Evolutionary conservation across 176 grass and related monocot genomes (phyloP), one percentile per base, ranked within the genome.

Genomic region (Bolboschoenus planiculmis): DNA sequence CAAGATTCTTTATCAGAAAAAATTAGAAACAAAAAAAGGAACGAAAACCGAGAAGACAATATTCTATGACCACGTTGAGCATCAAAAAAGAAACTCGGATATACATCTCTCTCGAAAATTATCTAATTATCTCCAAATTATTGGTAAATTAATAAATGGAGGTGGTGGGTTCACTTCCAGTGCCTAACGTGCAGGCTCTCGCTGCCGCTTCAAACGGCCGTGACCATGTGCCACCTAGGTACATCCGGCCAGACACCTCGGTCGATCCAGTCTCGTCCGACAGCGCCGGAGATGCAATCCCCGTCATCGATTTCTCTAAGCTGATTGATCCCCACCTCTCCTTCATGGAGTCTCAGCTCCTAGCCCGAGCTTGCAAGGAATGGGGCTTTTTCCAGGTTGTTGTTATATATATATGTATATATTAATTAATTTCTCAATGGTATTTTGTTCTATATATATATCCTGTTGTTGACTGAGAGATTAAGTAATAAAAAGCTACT

Each of bases 351-450:
- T 80, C 82, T 54, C 26, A 39, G 24, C 86, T 78, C 35, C 59
- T 92, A 34, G 71, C 78, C 53, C 73, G 23, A 29, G 87, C 91
- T 24, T 94, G 89, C 35, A 84, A 87, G 23, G 71, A 87, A 4
- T 91, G 88, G 89, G 89, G 91, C 9, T 94, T 91, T 83, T 94
- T 94, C 74, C 89, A 93, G 86, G 91, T 93, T 29, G 51, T n/a
- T n/a, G n/a, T n/a, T n/a, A n/a, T n/a, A n/a, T n/a, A n/a, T n/a
- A n/a, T n/a, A n/a, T n/a, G n/a, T n/a, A n/a, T n/a, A 21, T 27
- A 18, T 83, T 26, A 4, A 29, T 57, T 47, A 10, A 18, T 16
- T 30, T 15, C 43, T 82, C 48, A 65, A 8, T 39, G 13, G 16
- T 24, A 51, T 44, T 31, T 59, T n/a, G 31, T 63, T 26, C 2